These are phyloP conservation scores for Camellia lanceoleosa DNA, from an alignment of 148 eudicot species.

Conservation along the genomic window DNA sequence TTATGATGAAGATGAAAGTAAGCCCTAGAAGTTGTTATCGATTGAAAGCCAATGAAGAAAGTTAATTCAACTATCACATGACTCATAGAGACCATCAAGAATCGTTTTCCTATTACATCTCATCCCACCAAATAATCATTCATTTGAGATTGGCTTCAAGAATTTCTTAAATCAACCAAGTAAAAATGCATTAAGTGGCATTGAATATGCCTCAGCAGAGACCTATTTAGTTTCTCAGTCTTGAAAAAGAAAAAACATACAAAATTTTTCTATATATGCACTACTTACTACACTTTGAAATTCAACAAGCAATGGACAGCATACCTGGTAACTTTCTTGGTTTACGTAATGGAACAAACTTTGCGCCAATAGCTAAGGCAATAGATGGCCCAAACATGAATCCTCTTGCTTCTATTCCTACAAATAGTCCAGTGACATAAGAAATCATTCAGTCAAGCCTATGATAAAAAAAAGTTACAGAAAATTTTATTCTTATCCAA, in stretches of 20 bases:
- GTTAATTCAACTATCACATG: no score
- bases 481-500: not conserved
- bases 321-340: conserved; percentile 52
- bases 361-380: conserved; percentile 88
- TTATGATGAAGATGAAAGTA: no score
- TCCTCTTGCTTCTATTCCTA: conserved; percentile 92
- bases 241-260: not conserved
- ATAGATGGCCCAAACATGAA: conserved; percentile 85
- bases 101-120: not conserved
- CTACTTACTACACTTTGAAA: not conserved
- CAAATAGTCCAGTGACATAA: not conserved
- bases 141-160: not conserved
- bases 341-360: conserved; percentile 78
- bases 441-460: not conserved
- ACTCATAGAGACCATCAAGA: not conserved
- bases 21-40: no score
- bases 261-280: not conserved
- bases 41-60: no score
- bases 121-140: not conserved
- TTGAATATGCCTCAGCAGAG: not conserved
- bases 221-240: not conserved
- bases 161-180: not conserved
- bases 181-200: not conserved
- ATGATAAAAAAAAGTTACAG: not conserved
- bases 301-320: not conserved